Percentiles rank a stretch among this genome's conserved stretches.
Conservation (phyloP, 768 basidiomycete genomes). For the Agrocybe praecox region DNA sequence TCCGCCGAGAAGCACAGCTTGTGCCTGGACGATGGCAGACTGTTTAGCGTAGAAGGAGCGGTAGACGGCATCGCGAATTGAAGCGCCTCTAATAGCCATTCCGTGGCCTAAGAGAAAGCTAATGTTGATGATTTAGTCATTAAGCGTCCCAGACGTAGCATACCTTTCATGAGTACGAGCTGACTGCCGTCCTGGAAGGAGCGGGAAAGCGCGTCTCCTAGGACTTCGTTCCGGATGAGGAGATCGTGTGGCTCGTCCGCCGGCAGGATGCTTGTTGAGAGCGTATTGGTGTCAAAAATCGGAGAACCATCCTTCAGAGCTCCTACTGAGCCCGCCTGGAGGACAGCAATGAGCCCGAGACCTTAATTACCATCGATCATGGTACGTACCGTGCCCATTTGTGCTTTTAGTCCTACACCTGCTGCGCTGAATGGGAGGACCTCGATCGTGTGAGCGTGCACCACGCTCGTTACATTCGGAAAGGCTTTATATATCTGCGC, state of each 20-base stretch:
- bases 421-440: conserved; percentile 20
- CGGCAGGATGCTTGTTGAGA: conserved; percentile 17
- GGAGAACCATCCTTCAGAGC: conserved; percentile 16
- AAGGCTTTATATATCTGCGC: conserved; percentile 20
- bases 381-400: conserved; percentile 20
- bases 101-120: conserved; percentile 15
- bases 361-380: too few species aligned
- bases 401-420: conserved; percentile 18
- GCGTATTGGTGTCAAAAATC: conserved; percentile 17
- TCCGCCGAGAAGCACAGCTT: conserved; percentile 16
- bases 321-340: conserved; percentile 19
- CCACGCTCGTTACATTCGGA: conserved; percentile 17
- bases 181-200: conserved; percentile 12
- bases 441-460: conserved; percentile 21
- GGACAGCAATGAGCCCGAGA: background rate
- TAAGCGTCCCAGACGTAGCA: background rate
- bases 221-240: conserved; percentile 17
- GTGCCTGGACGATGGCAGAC: conserved; percentile 18
- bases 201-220: conserved; percentile 19
- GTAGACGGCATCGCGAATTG: conserved; percentile 20
- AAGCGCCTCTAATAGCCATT: conserved; percentile 19
- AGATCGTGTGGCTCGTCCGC: conserved; percentile 19
- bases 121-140: background rate
- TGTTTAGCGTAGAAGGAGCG: conserved; percentile 20
- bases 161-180: conserved; percentile 12